These are phyloP conservation scores for Bauhinia variegata DNA, from an alignment of 306 rosid genomes.

Conservation along the genomic window DNA sequence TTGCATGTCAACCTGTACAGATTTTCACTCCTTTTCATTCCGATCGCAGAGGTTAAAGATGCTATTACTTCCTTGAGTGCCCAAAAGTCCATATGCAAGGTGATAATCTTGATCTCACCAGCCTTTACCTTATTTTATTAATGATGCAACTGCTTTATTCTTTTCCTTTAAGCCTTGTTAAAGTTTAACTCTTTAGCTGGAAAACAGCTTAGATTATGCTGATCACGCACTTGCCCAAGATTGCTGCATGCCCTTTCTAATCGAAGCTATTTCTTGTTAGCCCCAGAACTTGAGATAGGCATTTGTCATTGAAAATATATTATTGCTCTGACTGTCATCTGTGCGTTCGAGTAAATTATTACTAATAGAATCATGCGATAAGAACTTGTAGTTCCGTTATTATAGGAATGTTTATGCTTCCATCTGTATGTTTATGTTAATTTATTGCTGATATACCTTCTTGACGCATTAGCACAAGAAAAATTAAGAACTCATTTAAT, in stretches of 20 bases:
- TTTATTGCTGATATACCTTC: neutral
- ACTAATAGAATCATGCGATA: neutral
- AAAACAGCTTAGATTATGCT: conserved; percentile 13
- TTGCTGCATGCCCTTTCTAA: too few relatives aligned
- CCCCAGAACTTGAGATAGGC: neutral
- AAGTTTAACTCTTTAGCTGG: too few relatives aligned
- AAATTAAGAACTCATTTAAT: conserved; percentile 1
- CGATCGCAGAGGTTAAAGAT: conserved; percentile 71
- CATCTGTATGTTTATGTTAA: neutral
- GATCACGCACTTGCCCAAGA: neutral
- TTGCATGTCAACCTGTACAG: neutral
- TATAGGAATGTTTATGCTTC: neutral
- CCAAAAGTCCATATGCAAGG: conserved; percentile 73
- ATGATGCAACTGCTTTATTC: neutral
- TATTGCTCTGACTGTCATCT: neutral
- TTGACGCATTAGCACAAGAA: conserved; percentile 17
- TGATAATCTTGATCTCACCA: conserved; percentile 29
- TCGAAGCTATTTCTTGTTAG: neutral
- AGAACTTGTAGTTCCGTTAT: conserved; percentile 4
- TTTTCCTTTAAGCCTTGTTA: too few relatives aligned
- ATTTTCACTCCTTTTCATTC: conserved; percentile 10
- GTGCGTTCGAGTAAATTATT: conserved; percentile 6
- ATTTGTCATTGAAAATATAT: neutral
- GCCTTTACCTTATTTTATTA: neutral
- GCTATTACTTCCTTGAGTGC: conserved; percentile 57